Conservation (phyloP, 768 basidiomycete species). For the Gymnopilus dilepis region DNA sequence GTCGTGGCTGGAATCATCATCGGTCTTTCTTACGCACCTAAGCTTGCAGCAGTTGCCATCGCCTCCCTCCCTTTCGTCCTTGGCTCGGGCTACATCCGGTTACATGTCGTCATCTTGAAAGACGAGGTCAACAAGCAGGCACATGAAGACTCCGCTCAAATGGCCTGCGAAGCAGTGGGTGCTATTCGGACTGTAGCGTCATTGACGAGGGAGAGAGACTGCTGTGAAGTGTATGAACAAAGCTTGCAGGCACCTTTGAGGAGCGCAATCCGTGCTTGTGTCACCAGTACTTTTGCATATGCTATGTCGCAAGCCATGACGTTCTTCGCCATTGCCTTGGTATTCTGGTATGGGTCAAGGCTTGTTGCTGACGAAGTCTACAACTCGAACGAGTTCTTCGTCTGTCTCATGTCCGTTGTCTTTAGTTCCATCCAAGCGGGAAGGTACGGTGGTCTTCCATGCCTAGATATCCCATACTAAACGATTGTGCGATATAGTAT, state of each 20-base stretch:
- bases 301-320: conserved; percentile 71
- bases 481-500: conserved; percentile 49
- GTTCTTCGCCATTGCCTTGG: conserved; percentile 82
- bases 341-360: conserved; percentile 76
- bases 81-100: conserved; percentile 66
- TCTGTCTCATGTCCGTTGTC: conserved; percentile 71
- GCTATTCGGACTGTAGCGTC: conserved; percentile 90
- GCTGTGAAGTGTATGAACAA: conserved; percentile 61
- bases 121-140: conserved; percentile 79
- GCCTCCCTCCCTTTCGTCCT: conserved; percentile 42
- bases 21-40: conserved; percentile 77
- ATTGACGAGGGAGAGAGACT: conserved; percentile 84
- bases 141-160: conserved; percentile 80
- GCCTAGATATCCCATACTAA: neutral
- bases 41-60: conserved; percentile 80
- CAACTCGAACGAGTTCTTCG: conserved; percentile 71
- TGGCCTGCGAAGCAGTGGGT: conserved; percentile 91
- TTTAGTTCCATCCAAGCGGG: conserved; percentile 84
- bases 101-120: conserved; percentile 87
- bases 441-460: neutral
- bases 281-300: conserved; percentile 68
- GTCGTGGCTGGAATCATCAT: conserved; percentile 72
- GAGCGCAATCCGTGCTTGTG: conserved; percentile 61
- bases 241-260: conserved; percentile 73
- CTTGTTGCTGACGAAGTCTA: conserved; percentile 61